Base-by-base conservation (phyloP, 2,329 filamentous ascomycete genomes). In the Aspergillus calidoustus region DNA sequence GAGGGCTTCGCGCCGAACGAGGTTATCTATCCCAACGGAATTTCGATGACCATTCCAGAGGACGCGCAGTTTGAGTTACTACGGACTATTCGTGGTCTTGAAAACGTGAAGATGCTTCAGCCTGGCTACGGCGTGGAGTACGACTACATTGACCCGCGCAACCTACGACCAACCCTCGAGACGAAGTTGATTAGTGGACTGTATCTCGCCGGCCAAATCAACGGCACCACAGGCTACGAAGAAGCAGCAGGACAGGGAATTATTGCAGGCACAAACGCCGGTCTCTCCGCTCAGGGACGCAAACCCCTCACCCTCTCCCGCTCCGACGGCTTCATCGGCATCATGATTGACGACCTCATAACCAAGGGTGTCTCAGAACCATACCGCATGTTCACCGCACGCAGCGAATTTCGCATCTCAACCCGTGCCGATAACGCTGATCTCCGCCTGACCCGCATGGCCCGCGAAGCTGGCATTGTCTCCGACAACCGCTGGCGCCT, bases 71-170 rank as follows among this genome's bases (percentile, higher is more conserved):
- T 91, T 69, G 86, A 89, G 55, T 87, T 96, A 73, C 82, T 99
- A n/a, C 90, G 88, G 59, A 96, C 92, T 0, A 90, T 99, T 57
- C 84, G 81, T n/a, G 95, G 95, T 0, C 84, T 99, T 1, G 94
- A 98, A 72, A 87, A 93, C 62, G 93, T 93, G 4, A 88, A 83
- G 28, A 97, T 99, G 93, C 85, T 96, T 7, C 94, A 98, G 72
- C 90, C 94, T 1, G 95, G 94, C 8, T 99, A 99, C 72, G 95
- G 95, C 7, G 95, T 99, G 1, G 95, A 99, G 76, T 99, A 99
- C 77, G 95, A 98, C 80, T 99, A 99, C 76, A 92, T 99, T 19
- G 95, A 99, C 73, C 95, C 95, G 19, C 89, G 95, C 56, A 90
- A 91, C 68, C 83, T 99, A 3, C 90, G 89, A 66, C 87, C 91